Percentiles rank a stretch among this genome's conserved stretches.
phyloP scores from a whole-genome alignment of 257 asterid genomes.

The Echium plantagineum region DNA sequence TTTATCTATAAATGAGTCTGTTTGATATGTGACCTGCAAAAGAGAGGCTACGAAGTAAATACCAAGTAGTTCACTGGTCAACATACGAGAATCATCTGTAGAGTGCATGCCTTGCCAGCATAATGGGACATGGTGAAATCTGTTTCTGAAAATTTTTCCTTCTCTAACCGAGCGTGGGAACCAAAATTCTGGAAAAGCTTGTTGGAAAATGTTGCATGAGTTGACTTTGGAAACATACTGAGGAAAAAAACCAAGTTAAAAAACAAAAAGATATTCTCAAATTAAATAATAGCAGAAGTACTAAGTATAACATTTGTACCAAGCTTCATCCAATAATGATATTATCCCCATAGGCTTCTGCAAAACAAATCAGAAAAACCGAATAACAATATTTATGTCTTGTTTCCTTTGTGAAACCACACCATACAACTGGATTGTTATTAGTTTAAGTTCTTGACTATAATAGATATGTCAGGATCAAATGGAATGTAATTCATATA shows the following conservation, averaged over 20 bases:
- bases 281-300: conserved; percentile 12
- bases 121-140: conserved; percentile 91
- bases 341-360: conserved; percentile 97
- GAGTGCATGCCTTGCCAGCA: conserved; percentile 86
- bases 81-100: conserved; percentile 6
- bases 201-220: conserved; percentile 85
- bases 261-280: conserved; percentile 14
- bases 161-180: conserved; percentile 66
- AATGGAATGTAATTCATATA: neutral
- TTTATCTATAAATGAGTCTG: conserved; percentile 78
- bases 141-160: conserved; percentile 86
- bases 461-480: neutral
- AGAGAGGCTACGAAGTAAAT: conserved; percentile 15
- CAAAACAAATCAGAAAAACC: conserved; percentile 22
- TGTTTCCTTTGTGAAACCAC: neutral
- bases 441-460: too few species aligned
- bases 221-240: conserved; percentile 99
- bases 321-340: conserved; percentile 95
- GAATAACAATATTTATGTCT: neutral
- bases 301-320: conserved; percentile 40
- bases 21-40: conserved; percentile 81
- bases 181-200: conserved; percentile 79
- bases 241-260: conserved; percentile 11
- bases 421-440: neutral
- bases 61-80: conserved; percentile 3